Conservation (phyloP, 192 early-diverging fungal species). For the Backusella liffmaniae region DNA sequence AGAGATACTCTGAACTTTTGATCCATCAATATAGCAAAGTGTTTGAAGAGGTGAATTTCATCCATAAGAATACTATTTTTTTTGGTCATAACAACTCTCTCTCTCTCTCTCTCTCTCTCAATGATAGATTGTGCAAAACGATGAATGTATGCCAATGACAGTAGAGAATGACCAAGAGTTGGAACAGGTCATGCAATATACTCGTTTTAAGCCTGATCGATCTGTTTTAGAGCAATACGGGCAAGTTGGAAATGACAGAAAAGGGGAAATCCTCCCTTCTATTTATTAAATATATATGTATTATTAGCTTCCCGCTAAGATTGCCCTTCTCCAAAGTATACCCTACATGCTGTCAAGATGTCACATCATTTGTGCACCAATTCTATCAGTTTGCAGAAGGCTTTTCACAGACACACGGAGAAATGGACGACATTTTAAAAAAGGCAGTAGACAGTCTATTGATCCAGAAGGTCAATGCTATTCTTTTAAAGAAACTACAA, state of each 20-base stretch:
- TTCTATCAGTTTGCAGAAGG: constrained; percentile 88
- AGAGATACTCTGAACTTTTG: constrained; percentile 75
- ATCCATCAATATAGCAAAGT: constrained; percentile 63
- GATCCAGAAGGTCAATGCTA: constrained; percentile 65
- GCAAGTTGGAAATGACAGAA: not conserved
- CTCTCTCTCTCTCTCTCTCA: not conserved
- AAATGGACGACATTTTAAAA: constrained; percentile 86
- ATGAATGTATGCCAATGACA: constrained; percentile 79
- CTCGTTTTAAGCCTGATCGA: constrained; percentile 58
- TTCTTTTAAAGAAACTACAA: constrained; percentile 63
- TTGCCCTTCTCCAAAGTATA: constrained; percentile 84
- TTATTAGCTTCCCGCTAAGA: constrained; percentile 61
- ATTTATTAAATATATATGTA: not conserved
- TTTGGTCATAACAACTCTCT: not conserved
- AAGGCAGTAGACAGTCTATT: constrained; percentile 73
- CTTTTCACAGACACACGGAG: constrained; percentile 75
- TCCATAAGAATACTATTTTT: not conserved
- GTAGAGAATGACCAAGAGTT: constrained; percentile 65
- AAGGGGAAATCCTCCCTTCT: no score
- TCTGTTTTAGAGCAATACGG: constrained; percentile 27
- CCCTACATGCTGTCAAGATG: constrained; percentile 64
- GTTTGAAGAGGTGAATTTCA: constrained; percentile 53
- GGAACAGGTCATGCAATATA: constrained; percentile 58
- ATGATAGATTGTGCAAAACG: constrained; percentile 70
- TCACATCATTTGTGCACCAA: constrained; percentile 68